Base-by-base conservation (phyloP, 202 grass and related monocot genomes). In the Setaria italica region DNA sequence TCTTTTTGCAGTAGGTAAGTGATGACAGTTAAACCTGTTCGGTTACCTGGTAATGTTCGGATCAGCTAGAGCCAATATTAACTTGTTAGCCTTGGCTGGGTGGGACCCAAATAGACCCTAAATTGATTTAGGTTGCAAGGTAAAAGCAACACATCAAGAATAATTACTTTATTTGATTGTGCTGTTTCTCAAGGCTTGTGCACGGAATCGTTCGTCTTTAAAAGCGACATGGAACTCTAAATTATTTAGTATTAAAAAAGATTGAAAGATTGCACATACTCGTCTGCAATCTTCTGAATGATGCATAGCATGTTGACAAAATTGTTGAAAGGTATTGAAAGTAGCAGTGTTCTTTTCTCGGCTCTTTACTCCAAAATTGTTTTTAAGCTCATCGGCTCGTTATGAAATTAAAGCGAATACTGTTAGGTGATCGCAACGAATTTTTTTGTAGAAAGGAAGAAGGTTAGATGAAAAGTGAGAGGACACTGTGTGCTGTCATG, bases 381-480 rank as follows among this genome's bases (percentile, higher is more conserved):
- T 81, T 1, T 67, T 58, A 74, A 87, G 59, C 58, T 57, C 54
- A 74, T 66, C 48, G 7, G 8, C 37, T 67, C 2, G 29, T 32
- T 2, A 74, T 32, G 13, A 45, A 53, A 43, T 42, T 21, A 15
- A 56, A 77, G 21, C 14, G 11, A 21, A 33, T 42, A 50, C 50
- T 16, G 54, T 1, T 37, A 82, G 6, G 74, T 69, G 41, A 53
- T 45, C 76, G 14, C 53, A 54, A 69, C 39, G 11, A 60, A 25
- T 50, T 16, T 20, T 76, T 58, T 41, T 20, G 14, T 2, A 6
- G 6, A 21, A n/a, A 20, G 20, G 50, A 30, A 10, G 20, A 25
- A 1, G 29, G 57, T 20, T 30, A 10, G 9, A 56, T 37, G 4
- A 35, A 7, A 25, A 60, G 21, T 67, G 20, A 48, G 35, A 48